Base-by-base conservation (phyloP, 352 stramenopile species). In the Globisporangium takayamanum region DNA sequence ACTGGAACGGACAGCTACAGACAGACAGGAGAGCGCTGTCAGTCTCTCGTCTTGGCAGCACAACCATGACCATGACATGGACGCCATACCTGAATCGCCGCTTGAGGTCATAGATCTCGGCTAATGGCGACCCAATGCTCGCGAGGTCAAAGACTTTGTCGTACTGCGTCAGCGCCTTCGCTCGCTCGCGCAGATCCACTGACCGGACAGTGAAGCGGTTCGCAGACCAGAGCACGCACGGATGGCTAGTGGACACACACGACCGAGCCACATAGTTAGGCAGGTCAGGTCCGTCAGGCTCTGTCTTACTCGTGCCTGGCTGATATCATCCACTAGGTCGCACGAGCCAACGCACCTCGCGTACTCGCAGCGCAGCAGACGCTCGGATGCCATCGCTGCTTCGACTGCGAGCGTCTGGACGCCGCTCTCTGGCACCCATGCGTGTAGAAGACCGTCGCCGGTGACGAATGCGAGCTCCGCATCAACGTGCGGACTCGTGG, bases 61-160 rank as follows among this genome's bases (percentile, higher is more conserved):
- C 33, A 18, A 26, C 2, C 7, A 30, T 1, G 42, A 3, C 8
- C 10, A 18, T 2, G 33, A 54, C 2, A 14, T 10, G 33, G 50
- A 33, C 28, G 28, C 28, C 62, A 6, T 52, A 88, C 81, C 77
- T 77, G 62, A 69, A 61, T 61, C 80, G 67, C 1, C 80, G 76
- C 55, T 84, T 88, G 37, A 92, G 28, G 10, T 76, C 73, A 51
- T 88, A 89, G 58, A 92, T 89, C 14, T 79, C 66, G 16, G 69
- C 70, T 18, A 74, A 26, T 0, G 69, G 64, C 11, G 74, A 63
- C 8, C 67, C 70, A 2, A 75, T 63, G 30, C 60, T 60, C 25
- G 59, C 53, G 14, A 87, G 50, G 60, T 90, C 76, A 65, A 87
- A 89, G 7, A 92, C 55, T 25, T 68, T 73, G 46, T 60, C 69